A percentile compares a stretch with the other conserved stretches of the same genome.
Evolutionary conservation across 1,284 basidiomycete genomes (phyloP).

Genomic region (Sphaerobolus stellatus): DNA sequence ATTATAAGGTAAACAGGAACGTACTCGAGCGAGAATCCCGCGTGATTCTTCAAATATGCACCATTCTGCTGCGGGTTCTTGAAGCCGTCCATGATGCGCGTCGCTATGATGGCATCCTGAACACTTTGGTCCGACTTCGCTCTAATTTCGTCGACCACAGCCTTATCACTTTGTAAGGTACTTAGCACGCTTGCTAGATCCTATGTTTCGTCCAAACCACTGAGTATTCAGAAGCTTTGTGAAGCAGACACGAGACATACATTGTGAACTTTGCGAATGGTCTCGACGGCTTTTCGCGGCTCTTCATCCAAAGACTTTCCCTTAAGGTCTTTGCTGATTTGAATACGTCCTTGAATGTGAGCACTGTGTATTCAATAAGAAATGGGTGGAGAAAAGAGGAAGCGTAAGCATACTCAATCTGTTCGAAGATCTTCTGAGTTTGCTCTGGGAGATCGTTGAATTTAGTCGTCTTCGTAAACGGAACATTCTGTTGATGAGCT

Average conservation of each 20-base stretch:
- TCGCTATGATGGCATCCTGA: constrained; percentile 72
- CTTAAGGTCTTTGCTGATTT: constrained; percentile 76
- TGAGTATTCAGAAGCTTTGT: no score
- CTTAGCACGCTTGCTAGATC: constrained; percentile 61
- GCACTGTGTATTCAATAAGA: constrained; percentile 39
- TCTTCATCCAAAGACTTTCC: constrained; percentile 74
- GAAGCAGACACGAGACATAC: constrained; percentile 45
- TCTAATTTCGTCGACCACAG: constrained; percentile 65
- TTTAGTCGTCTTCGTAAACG: constrained; percentile 71
- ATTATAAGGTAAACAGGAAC: constrained; percentile 26
- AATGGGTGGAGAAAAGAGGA: not conserved
- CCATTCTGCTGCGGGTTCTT: constrained; percentile 67
- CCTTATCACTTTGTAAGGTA: constrained; percentile 64
- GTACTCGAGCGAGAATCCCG: constrained; percentile 80
- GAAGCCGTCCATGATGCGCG: constrained; percentile 72
- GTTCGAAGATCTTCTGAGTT: constrained; percentile 62
- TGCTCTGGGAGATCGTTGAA: constrained; percentile 82
- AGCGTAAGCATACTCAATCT: constrained; percentile 59
- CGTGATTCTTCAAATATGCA: constrained; percentile 68
- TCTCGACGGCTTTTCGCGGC: constrained; percentile 67
- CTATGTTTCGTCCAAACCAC: no score
- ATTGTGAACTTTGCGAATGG: constrained; percentile 64
- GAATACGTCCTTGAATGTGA: constrained; percentile 72
- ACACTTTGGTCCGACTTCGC: constrained; percentile 72
- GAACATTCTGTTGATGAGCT: constrained; percentile 26